Conservation (phyloP, 345 rosid genomes). For the Citrus maxima region DNA sequence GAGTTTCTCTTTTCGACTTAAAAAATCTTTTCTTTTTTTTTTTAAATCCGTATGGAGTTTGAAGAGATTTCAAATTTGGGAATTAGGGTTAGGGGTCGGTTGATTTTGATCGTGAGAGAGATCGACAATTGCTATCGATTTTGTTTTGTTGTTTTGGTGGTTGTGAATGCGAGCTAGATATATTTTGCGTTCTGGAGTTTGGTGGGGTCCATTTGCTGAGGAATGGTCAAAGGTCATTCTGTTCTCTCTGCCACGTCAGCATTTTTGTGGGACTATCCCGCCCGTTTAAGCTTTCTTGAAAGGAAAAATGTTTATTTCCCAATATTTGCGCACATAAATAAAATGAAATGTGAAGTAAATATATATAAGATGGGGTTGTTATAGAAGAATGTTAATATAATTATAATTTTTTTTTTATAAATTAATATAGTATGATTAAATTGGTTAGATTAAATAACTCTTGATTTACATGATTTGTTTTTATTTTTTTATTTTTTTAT, state of each 20-base stretch:
- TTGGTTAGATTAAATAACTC: fast-evolving
- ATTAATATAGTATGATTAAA: no score
- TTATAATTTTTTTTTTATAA: no score
- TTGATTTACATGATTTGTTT: no score
- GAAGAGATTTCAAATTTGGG: neutral
- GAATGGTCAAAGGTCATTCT: neutral
- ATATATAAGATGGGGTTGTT: no score
- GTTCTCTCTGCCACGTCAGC: no score
- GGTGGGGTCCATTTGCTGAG: neutral
- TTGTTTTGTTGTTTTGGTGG: neutral
- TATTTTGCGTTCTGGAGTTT: neutral
- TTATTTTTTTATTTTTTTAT: no score
- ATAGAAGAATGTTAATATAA: no score
- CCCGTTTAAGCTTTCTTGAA: no score
- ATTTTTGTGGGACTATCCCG: no score
- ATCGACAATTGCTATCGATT: neutral
- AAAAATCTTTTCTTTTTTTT: neutral
- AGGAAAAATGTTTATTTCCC: no score
- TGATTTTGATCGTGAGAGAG: neutral
- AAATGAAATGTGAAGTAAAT: no score
- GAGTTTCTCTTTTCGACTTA: neutral
- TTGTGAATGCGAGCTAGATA: neutral
- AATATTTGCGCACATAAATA: no score
- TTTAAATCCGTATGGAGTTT: neutral
- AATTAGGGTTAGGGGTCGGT: neutral